Percentiles rank a stretch among this genome's conserved stretches.
phyloP scores from a whole-genome alignment of 179 eudicot genomes.

The Silene noctiflora region DNA sequence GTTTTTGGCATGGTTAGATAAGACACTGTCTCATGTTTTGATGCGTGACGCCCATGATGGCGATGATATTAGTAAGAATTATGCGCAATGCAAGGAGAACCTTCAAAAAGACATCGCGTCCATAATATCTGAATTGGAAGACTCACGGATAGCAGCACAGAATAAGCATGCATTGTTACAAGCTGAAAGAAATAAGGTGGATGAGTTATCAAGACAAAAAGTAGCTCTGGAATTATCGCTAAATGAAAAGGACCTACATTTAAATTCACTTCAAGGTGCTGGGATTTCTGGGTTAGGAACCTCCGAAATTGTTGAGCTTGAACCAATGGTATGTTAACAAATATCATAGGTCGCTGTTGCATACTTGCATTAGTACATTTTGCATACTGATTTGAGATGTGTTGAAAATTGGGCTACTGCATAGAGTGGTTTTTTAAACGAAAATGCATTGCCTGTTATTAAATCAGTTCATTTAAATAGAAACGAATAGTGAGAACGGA shows the following conservation, averaged over 20 bases:
- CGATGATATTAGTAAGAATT: slow-evolving; percentile 27
- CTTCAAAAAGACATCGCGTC: slow-evolving; percentile 52
- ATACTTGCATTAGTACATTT: neutral
- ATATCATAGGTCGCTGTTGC: neutral
- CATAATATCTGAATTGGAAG: slow-evolving; percentile 64
- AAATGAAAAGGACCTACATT: slow-evolving; percentile 57
- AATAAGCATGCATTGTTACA: slow-evolving; percentile 59
- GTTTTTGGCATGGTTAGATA: slow-evolving; percentile 62
- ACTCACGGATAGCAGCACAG: slow-evolving; percentile 51
- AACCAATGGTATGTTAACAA: slow-evolving; percentile 64
- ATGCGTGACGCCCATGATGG: slow-evolving; percentile 33
- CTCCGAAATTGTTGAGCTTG: slow-evolving; percentile 81
- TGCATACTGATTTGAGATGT: slow-evolving; percentile 4
- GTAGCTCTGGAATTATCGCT: slow-evolving; percentile 61
- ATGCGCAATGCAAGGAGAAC: slow-evolving; percentile 44
- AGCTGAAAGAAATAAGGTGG: slow-evolving; percentile 61
- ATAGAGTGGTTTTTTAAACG: neutral
- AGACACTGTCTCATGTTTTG: slow-evolving; percentile 45
- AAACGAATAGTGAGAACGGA: neutral
- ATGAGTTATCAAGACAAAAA: slow-evolving; percentile 52
- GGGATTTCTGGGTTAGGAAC: slow-evolving; percentile 43
- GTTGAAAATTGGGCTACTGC: neutral
- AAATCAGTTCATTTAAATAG: neutral
- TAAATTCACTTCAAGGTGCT: slow-evolving; percentile 40
- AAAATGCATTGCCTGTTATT: neutral